These are phyloP conservation scores for Chaetomium strumarium DNA, from an alignment of 2,329 filamentous ascomycete species.

Conservation along the genomic window DNA sequence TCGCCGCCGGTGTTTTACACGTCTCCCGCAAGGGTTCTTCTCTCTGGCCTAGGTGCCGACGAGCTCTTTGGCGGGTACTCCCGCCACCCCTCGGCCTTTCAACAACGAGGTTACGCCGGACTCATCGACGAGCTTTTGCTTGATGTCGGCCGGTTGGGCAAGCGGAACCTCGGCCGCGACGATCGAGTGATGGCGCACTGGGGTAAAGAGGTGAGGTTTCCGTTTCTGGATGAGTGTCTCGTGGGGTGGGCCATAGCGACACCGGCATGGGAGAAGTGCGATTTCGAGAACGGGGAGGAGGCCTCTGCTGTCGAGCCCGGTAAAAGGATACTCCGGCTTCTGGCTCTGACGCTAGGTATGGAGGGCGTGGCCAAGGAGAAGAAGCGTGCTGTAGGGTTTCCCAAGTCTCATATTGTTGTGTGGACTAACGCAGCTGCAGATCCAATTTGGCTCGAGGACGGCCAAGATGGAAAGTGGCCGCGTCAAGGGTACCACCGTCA, in stretches of 20 bases:
- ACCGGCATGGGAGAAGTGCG: constrained; percentile 81
- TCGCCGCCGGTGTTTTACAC: constrained; percentile 41
- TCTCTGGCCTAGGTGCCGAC: constrained; percentile 91
- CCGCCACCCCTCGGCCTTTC: constrained; percentile 73
- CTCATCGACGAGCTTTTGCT: constrained; percentile 77
- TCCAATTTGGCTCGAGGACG: constrained; percentile 76
- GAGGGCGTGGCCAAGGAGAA: constrained; percentile 70
- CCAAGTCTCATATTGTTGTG: neutral
- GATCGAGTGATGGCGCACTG: constrained; percentile 87
- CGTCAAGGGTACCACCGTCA: constrained; percentile 61
- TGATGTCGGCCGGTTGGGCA: constrained; percentile 78
- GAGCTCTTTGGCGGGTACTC: constrained; percentile 94
- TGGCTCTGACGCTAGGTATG: constrained; percentile 72
- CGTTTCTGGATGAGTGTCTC: constrained; percentile 81
- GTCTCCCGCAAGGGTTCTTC: constrained; percentile 71
- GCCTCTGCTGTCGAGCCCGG: constrained; percentile 58
- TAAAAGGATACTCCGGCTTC: constrained; percentile 72
- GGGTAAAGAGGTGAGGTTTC: constrained; percentile 83
- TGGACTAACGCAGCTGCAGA: constrained; percentile 39
- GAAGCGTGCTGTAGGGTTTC: constrained; percentile 72
- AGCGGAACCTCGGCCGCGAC: constrained; percentile 91
- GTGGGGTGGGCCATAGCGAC: constrained; percentile 71
- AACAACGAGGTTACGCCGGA: constrained; percentile 60
- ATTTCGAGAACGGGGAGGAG: constrained; percentile 55
- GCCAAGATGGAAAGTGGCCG: constrained; percentile 73